Conservation (phyloP, 306 rosid species). For the Dalbergia oliveri region DNA sequence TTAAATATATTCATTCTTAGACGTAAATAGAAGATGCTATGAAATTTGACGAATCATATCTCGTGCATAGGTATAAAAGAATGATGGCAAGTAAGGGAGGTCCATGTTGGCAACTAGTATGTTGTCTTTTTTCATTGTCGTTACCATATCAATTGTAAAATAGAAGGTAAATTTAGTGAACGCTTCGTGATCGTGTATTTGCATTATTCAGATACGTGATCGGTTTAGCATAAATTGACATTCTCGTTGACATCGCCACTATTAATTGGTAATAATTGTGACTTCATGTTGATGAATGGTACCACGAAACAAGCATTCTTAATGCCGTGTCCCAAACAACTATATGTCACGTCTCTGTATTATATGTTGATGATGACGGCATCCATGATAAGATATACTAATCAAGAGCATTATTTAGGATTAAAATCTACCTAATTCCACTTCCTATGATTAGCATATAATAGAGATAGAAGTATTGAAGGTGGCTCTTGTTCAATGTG, state of each 20-base stretch:
- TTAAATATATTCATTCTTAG: neutral
- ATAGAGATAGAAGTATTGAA: neutral
- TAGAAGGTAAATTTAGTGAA: neutral
- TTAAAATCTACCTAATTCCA: constrained; percentile 37
- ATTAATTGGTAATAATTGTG: constrained; percentile 33
- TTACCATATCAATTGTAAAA: neutral
- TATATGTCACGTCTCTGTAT: neutral
- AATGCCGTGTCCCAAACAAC: constrained; percentile 1
- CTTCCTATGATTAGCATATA: neutral
- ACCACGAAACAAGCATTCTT: constrained; percentile 16
- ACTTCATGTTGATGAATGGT: constrained; percentile 28
- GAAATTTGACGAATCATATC: neutral
- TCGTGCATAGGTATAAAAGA: too few relatives aligned
- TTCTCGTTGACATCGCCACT: neutral
- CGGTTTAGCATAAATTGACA: constrained; percentile 6
- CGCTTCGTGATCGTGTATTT: neutral
- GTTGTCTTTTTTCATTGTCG: neutral
- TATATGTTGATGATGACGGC: constrained; percentile 30
- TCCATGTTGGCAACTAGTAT: too few relatives aligned
- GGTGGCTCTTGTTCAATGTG: neutral
- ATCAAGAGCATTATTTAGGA: constrained; percentile 2
- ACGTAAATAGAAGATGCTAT: neutral
- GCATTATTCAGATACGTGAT: neutral
- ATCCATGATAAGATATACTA: neutral
- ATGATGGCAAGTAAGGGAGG: too few relatives aligned